Evolutionary conservation across 805 yeast species (phyloP).

Genomic region (Metschnikowia orientalis): DNA sequence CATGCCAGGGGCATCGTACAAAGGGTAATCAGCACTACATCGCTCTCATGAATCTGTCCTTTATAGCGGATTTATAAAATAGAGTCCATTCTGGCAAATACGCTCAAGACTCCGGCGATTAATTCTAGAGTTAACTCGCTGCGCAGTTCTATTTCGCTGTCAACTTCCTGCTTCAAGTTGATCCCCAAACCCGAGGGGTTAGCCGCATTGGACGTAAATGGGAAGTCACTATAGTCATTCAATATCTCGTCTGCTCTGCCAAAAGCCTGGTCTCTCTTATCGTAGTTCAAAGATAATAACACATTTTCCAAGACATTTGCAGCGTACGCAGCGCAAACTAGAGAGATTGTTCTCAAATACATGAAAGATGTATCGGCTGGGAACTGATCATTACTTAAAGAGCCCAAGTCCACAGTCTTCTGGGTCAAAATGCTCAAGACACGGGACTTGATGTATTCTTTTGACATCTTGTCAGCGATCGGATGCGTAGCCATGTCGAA

Average conservation of each 20-base stretch:
- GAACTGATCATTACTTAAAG: constrained; percentile 50
- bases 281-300: constrained; percentile 69
- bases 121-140: constrained; percentile 75
- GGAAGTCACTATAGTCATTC: constrained; percentile 77
- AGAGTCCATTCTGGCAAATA: constrained; percentile 89
- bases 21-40: neutral
- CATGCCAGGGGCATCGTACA: neutral
- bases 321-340: constrained; percentile 88
- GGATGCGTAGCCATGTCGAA: constrained; percentile 99
- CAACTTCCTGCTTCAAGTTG: constrained; percentile 58
- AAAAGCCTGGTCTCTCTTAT: constrained; percentile 87
- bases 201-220: constrained; percentile 54
- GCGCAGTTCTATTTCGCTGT: constrained; percentile 48
- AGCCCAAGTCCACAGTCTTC: constrained; percentile 55
- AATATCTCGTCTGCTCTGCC: constrained; percentile 91
- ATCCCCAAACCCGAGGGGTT: constrained; percentile 67
- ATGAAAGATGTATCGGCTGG: constrained; percentile 65
- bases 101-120: constrained; percentile 86
- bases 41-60: too few relatives aligned
- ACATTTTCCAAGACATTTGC: constrained; percentile 95
- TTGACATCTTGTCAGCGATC: constrained; percentile 77
- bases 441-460: constrained; percentile 74
- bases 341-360: constrained; percentile 70
- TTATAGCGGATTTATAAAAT: constrained; percentile 45
- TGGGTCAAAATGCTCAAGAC: constrained; percentile 65